Percentiles rank a stretch among this genome's conserved stretches.
Conservation (phyloP, 139 green algal genomes). For the Coelastrella sp. region DNA sequence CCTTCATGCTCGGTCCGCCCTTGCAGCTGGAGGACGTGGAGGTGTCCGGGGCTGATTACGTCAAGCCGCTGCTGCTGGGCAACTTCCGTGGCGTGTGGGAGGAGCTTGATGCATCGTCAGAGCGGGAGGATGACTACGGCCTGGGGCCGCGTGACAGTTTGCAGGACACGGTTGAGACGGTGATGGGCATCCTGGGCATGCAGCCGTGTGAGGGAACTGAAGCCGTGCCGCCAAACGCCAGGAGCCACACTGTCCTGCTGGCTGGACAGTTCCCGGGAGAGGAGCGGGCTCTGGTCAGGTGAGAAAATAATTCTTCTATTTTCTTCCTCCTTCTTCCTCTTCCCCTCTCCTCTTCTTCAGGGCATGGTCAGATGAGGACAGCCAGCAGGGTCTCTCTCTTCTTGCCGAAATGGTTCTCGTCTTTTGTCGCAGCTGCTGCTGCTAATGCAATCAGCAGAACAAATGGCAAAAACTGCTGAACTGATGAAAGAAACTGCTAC, state of each 20-base stretch:
- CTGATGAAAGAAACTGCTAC: no score
- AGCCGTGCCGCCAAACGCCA: conserved; percentile 92
- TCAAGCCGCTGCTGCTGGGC: conserved; percentile 72
- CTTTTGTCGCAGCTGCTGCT: not conserved
- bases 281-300: conserved; percentile 50
- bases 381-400: not conserved
- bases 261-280: conserved; percentile 86
- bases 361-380: not conserved
- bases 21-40: conserved; percentile 91
- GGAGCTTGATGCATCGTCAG: conserved; percentile 75
- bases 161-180: conserved; percentile 92
- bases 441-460: no score
- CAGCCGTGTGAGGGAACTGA: conserved; percentile 95
- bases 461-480: not conserved
- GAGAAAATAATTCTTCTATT: no score
- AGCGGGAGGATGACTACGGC: conserved; percentile 94
- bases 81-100: conserved; percentile 94
- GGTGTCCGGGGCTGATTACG: conserved; percentile 87
- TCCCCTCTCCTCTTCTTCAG: no score
- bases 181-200: conserved; percentile 93
- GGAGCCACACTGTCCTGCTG: conserved; percentile 92
- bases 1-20: not conserved
- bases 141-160: conserved; percentile 86
- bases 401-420: no score
- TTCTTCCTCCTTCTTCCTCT: no score